Percentiles rank a stretch among this genome's conserved stretches.
phyloP scores from a whole-genome alignment of 2,329 filamentous ascomycete species.

The Calonectria pseudoreteaudii region DNA sequence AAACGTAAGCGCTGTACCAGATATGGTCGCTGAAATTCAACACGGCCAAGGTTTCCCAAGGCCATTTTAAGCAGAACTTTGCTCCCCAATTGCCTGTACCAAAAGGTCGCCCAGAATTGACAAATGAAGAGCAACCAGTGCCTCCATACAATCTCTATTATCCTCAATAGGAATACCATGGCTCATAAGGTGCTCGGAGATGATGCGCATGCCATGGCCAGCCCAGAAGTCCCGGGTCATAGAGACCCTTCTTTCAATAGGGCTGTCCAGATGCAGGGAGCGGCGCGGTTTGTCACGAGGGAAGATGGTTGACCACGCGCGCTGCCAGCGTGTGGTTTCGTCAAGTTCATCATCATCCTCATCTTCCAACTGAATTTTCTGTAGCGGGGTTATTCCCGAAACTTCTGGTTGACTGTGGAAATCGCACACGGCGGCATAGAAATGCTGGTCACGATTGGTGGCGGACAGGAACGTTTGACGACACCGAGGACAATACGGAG shows the following conservation, averaged over 20 bases:
- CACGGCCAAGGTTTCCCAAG: background rate
- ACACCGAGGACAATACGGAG: constrained; percentile 1
- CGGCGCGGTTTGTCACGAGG: background rate
- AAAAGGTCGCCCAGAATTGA: background rate
- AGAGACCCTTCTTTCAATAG: background rate
- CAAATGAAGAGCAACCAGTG: background rate
- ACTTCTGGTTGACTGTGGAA: background rate
- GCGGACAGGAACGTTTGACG: background rate
- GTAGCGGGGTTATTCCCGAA: background rate
- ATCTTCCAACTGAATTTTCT: background rate
- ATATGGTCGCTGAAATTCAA: background rate
- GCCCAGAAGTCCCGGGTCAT: background rate
- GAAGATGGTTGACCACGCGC: background rate
- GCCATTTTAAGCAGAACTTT: background rate
- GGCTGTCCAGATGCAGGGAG: background rate
- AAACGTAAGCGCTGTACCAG: background rate
- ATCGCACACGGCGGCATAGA: background rate
- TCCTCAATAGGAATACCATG: background rate
- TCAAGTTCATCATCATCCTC: background rate
- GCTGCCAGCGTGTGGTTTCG: background rate
- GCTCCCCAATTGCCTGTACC: background rate
- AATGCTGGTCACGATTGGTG: background rate
- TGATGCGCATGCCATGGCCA: background rate
- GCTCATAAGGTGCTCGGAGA: background rate
- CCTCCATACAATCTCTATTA: background rate